phyloP scores from a whole-genome alignment of 495 filamentous ascomycete species.

The Podospora fimiseda region DNA sequence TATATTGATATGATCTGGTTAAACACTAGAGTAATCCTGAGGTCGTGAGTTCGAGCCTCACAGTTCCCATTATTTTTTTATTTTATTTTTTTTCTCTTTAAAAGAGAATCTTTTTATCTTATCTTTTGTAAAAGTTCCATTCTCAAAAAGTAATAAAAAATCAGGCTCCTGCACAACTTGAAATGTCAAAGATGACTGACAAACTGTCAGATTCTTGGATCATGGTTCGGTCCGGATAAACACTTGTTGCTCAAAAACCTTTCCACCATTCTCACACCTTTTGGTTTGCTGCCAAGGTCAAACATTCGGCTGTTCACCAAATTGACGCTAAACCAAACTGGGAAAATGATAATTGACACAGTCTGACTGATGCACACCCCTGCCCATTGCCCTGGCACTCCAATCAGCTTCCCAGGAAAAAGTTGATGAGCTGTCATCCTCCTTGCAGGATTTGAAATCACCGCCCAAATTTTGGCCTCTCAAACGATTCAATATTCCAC shows the following conservation, averaged over 20 bases:
- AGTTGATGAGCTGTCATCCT: background rate
- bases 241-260: no score
- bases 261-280: no score
- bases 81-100: background rate
- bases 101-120: background rate
- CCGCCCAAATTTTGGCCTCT: background rate
- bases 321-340: no score
- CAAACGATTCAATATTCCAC: background rate
- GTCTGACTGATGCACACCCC: no score
- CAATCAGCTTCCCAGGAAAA: background rate
- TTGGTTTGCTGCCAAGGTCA: no score
- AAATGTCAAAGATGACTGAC: no score
- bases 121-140: background rate
- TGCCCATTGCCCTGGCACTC: no score
- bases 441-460: no score
- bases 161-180: background rate
- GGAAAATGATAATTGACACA: no score
- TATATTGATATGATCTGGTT: conserved; percentile 15
- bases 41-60: conserved; percentile 20
- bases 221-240: no score
- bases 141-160: background rate
- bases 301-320: no score
- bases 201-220: no score
- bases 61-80: conserved; percentile 9
- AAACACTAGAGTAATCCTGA: conserved; percentile 17